Percentiles rank a stretch among this genome's conserved stretches.
Evolutionary conservation across 2,329 filamentous ascomycete species (phyloP).

Genomic region (Aspergillus aculeatinus): DNA sequence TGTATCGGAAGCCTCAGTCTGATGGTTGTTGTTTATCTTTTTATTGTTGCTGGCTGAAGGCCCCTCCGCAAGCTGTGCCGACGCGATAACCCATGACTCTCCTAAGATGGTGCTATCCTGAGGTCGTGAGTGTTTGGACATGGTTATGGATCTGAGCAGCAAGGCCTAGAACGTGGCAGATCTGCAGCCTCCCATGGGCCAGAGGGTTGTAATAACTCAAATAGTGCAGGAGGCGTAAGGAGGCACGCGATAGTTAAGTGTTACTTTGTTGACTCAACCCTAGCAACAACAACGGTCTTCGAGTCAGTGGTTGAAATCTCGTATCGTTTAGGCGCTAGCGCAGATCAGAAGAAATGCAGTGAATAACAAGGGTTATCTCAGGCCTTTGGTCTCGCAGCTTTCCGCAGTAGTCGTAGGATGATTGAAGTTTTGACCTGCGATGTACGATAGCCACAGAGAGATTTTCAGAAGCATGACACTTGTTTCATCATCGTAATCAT

Average conservation of each 20-base stretch:
- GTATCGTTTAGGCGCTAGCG: neutral
- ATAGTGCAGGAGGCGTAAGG: too few relatives aligned
- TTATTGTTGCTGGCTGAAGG: neutral
- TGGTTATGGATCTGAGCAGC: neutral
- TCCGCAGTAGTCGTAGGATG: too few relatives aligned
- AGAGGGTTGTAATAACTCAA: neutral
- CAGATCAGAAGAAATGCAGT: neutral
- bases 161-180: neutral
- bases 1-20: conserved; percentile 11
- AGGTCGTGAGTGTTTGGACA: conserved; percentile 11
- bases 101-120: conserved; percentile 26
- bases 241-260: neutral
- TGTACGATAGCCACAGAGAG: too few relatives aligned
- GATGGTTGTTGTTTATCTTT: conserved; percentile 1
- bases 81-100: conserved; percentile 42
- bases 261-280: neutral
- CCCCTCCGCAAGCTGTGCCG: conserved; percentile 16
- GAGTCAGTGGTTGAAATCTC: neutral
- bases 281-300: neutral
- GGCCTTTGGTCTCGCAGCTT: neutral
- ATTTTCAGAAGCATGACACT: too few relatives aligned
- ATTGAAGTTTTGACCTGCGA: neutral
- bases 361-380: neutral
- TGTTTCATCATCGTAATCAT: neutral
- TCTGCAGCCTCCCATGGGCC: neutral